Conservation (phyloP, 306 rosid species). For the Herpetospermum pedunculosum region DNA sequence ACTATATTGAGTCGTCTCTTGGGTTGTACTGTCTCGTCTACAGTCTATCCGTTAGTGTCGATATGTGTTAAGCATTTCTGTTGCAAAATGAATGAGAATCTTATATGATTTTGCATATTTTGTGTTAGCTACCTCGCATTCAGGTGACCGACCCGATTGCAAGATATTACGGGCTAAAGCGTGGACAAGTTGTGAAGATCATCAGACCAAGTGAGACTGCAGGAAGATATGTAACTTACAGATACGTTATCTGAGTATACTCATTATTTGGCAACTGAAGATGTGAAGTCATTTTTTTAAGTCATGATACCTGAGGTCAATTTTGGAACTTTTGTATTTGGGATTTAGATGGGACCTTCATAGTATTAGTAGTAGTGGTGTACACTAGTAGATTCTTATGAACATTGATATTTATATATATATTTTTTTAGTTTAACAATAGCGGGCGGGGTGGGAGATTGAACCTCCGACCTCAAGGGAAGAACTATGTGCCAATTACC, state of each 20-base stretch:
- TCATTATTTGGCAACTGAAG: neutral
- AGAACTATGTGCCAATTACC: no score
- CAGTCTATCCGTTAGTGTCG: neutral
- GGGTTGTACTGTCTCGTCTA: neutral
- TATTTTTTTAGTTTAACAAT: no score
- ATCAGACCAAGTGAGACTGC: slow-evolving; percentile 78
- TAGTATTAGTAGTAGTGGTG: neutral
- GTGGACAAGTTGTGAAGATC: slow-evolving; percentile 92
- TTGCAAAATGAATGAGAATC: neutral
- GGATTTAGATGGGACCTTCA: neutral
- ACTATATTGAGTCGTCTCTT: neutral
- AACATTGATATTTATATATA: neutral
- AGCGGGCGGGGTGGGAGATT: no score
- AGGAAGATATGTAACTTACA: slow-evolving; percentile 70
- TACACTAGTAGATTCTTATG: neutral
- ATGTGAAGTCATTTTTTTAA: neutral
- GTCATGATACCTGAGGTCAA: neutral
- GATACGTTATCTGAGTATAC: slow-evolving; percentile 43
- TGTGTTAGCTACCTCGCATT: slow-evolving; percentile 65
- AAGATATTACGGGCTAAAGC: slow-evolving; percentile 75
- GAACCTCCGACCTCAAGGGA: no score
- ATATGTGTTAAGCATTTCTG: neutral
- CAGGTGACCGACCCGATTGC: slow-evolving; percentile 79
- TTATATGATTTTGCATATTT: neutral
- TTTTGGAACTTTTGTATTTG: neutral